Evolutionary conservation across 2,329 filamentous ascomycete species (phyloP).

Genomic region (Xylariales sp.): DNA sequence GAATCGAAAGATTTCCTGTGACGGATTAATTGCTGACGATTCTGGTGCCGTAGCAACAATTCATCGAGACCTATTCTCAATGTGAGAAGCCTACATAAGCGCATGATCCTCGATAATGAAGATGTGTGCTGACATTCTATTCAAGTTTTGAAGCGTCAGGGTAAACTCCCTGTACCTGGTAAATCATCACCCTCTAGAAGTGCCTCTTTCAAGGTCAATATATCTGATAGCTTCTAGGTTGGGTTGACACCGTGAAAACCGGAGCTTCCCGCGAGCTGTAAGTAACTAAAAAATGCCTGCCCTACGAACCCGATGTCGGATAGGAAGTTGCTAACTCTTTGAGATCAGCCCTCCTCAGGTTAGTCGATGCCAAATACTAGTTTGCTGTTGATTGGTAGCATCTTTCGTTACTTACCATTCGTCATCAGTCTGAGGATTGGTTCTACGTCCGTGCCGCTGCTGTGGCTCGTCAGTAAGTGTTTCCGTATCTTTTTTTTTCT

Average conservation of each 20-base stretch:
- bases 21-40: constrained; percentile 78
- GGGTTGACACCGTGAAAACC: constrained; percentile 99
- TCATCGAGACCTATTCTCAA: constrained; percentile 85
- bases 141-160: constrained; percentile 85
- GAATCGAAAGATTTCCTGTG: constrained; percentile 78
- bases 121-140: constrained; percentile 11
- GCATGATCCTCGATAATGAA: too few relatives aligned
- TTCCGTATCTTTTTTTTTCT: background rate
- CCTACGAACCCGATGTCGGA: too few relatives aligned
- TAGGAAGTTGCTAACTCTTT: constrained; percentile 19
- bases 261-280: constrained; percentile 91
- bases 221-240: constrained; percentile 52
- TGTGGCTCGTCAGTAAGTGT: constrained; percentile 67
- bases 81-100: constrained; percentile 51
- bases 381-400: too few relatives aligned
- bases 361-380: constrained; percentile 13
- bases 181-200: constrained; percentile 40
- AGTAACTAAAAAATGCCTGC: background rate
- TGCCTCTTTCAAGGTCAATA: background rate
- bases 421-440: constrained; percentile 97
- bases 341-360: constrained; percentile 36
- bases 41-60: constrained; percentile 75
- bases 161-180: constrained; percentile 87
- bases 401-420: constrained; percentile 15
- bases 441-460: constrained; percentile 91